These are phyloP conservation scores for Aphanomyces invadans DNA, from an alignment of 352 stramenopile species.

Conservation along the genomic window DNA sequence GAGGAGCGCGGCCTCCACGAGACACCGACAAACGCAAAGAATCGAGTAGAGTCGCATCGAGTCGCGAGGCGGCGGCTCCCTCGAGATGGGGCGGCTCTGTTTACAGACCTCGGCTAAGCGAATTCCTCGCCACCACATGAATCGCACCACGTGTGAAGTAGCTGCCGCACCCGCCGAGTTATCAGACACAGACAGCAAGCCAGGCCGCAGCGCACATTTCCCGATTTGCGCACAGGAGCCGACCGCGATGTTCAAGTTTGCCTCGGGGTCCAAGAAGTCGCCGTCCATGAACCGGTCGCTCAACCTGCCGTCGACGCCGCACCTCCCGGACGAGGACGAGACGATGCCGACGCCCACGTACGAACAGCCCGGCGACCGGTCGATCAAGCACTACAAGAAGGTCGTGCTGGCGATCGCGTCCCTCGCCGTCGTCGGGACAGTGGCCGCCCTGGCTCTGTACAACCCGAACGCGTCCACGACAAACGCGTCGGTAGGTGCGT, in stretches of 20 bases:
- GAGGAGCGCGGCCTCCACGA: too few species aligned
- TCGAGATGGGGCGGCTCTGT: too few species aligned
- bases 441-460: constrained; percentile 6
- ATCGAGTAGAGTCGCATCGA: too few species aligned
- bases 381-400: neutral
- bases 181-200: too few species aligned
- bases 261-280: neutral
- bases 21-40: too few species aligned
- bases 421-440: neutral
- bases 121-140: too few species aligned
- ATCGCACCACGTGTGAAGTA: too few species aligned
- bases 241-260: neutral
- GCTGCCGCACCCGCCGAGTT: too few species aligned
- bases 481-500: neutral
- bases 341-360: neutral
- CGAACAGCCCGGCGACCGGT: neutral
- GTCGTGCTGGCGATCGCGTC: neutral
- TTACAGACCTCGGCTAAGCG: too few species aligned
- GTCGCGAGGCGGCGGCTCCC: too few species aligned
- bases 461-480: neutral
- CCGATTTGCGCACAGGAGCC: neutral
- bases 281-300: neutral
- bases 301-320: neutral
- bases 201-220: too few species aligned
- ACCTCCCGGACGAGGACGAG: constrained; percentile 2